Conservation (phyloP, 371 early-diverging fungal species). For the Syncephalastrum sp. region DNA sequence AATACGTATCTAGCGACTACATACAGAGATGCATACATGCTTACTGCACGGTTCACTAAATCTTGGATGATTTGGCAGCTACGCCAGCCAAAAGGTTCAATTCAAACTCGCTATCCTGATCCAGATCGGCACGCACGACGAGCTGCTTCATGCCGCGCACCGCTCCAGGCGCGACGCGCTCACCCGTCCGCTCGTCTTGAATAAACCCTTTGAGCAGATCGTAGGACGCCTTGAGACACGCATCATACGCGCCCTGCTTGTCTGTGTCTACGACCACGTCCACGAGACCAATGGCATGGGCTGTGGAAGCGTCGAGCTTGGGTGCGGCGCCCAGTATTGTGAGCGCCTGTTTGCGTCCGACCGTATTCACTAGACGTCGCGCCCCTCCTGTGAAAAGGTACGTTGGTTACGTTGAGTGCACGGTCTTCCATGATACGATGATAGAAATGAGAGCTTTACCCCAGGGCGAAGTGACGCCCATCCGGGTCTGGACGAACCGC, state of each 20-base stretch:
- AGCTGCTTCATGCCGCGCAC: slow-evolving; percentile 51
- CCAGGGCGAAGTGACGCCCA: slow-evolving; percentile 69
- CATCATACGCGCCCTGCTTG: slow-evolving; percentile 14
- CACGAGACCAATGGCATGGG: slow-evolving; percentile 38
- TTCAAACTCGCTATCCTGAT: slow-evolving; percentile 30
- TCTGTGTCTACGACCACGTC: slow-evolving; percentile 22
- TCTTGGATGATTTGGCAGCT: slow-evolving; percentile 15
- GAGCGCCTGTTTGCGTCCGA: slow-evolving; percentile 57
- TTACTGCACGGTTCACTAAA: background rate
- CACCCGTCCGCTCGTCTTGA: slow-evolving; percentile 13
- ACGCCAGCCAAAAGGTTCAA: slow-evolving; percentile 26
- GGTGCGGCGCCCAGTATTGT: slow-evolving; percentile 46
- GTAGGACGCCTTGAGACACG: slow-evolving; percentile 26
- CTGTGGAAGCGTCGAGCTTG: slow-evolving; percentile 33
- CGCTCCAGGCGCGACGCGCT: slow-evolving; percentile 31
- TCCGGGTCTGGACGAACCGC: slow-evolving; percentile 65
- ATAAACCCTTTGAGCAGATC: slow-evolving; percentile 22
- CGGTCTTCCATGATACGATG: background rate
- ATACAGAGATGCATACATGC: no score
- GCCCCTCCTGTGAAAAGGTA: slow-evolving; percentile 31
- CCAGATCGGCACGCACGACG: slow-evolving; percentile 22
- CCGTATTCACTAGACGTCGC: slow-evolving; percentile 45
- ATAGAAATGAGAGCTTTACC: slow-evolving; percentile 15
- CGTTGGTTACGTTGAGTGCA: no score
- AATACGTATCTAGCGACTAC: no score